Conservation (phyloP, 495 filamentous ascomycete species). For the Filosporella fistucella region DNA sequence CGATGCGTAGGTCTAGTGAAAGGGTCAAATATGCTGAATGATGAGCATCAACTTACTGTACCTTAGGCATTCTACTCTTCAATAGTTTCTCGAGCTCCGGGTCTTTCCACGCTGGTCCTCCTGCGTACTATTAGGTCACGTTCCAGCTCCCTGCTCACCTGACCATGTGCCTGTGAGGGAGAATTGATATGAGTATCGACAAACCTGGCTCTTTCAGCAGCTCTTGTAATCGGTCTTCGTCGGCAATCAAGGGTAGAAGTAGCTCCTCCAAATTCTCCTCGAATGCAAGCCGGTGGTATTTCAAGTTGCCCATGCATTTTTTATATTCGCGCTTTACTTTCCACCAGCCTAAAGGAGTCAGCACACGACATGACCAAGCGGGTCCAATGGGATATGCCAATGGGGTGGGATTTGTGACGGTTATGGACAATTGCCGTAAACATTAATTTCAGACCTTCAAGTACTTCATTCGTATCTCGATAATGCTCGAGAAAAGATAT, state of each 20-base stretch:
- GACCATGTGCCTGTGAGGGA: too few relatives aligned
- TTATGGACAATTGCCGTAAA: too few relatives aligned
- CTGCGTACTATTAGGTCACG: too few relatives aligned
- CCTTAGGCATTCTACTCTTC: conserved; percentile 10
- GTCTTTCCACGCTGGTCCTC: conserved; percentile 10
- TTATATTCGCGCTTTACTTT: conserved; percentile 15
- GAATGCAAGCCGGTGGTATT: conserved; percentile 23
- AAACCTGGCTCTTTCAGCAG: conserved; percentile 4
- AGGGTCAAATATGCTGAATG: too few relatives aligned
- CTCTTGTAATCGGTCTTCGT: conserved; percentile 18
- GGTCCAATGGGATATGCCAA: too few relatives aligned
- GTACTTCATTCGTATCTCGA: conserved; percentile 17
- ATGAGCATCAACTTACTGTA: too few relatives aligned
- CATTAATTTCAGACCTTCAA: too few relatives aligned
- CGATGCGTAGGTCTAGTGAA: conserved; percentile 3
- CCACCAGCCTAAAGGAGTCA: too few relatives aligned
- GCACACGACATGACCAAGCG: too few relatives aligned
- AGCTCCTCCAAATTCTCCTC: conserved; percentile 24
- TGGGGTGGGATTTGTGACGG: too few relatives aligned
- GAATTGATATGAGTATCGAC: too few relatives aligned
- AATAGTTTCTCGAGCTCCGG: conserved; percentile 6
- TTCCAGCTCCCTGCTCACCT: too few relatives aligned
- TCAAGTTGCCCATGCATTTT: conserved; percentile 13
- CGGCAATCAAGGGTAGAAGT: conserved; percentile 25
- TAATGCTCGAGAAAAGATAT: conserved; percentile 28